Evolutionary conservation across 345 rosid genomes (phyloP).

Genomic region (Lumnitzera racemosa): DNA sequence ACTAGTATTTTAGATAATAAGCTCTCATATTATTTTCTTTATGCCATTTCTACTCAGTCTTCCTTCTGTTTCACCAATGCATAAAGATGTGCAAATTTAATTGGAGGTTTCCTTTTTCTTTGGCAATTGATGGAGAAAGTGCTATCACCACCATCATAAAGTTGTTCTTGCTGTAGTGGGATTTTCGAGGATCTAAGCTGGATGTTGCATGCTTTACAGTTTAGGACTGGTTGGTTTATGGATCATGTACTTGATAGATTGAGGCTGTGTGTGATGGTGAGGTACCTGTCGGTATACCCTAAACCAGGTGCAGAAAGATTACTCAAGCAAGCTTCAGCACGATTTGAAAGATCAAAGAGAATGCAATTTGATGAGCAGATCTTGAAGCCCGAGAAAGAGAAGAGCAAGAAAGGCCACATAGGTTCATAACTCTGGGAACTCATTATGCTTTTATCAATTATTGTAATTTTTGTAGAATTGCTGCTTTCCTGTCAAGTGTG

Average conservation of each 20-base stretch:
- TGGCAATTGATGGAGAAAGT: too few relatives aligned
- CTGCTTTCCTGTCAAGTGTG: too few relatives aligned
- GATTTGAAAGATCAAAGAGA: slow-evolving; percentile 74
- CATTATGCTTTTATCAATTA: too few relatives aligned
- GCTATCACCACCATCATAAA: background rate
- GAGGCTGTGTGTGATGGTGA: slow-evolving; percentile 66
- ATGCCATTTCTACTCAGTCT: too few relatives aligned
- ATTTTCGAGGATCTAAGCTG: background rate
- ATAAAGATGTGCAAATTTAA: too few relatives aligned
- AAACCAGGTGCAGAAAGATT: slow-evolving; percentile 60
- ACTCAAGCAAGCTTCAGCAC: slow-evolving; percentile 53
- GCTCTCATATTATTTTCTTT: too few relatives aligned
- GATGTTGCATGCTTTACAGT: slow-evolving; percentile 32
- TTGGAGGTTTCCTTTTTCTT: too few relatives aligned
- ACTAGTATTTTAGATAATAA: too few relatives aligned
- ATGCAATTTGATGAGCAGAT: slow-evolving; percentile 34
- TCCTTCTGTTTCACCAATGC: too few relatives aligned
- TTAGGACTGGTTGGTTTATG: slow-evolving; percentile 87
- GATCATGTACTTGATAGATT: slow-evolving; percentile 59
- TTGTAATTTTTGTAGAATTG: too few relatives aligned
- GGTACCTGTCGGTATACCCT: slow-evolving; percentile 73
- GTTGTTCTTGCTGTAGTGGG: background rate
- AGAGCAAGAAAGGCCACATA: slow-evolving; percentile 30
- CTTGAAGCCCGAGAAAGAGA: slow-evolving; percentile 34
- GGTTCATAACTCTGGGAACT: slow-evolving; percentile 20